Conservation (phyloP, 257 asterid species). For the Jacaranda mimosifolia region DNA sequence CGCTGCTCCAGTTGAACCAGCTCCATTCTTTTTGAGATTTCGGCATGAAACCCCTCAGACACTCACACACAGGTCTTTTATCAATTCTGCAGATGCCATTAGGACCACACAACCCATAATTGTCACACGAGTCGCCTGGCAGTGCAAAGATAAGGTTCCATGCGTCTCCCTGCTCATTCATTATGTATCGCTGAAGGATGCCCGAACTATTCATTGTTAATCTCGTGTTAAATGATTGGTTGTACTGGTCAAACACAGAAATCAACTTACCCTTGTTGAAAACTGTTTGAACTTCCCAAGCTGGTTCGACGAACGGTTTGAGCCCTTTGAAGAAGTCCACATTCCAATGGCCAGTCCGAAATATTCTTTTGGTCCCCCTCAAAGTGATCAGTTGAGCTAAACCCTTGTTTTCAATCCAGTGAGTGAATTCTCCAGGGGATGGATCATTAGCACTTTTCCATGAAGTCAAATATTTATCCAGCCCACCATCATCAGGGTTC, state of each 20-base stretch:
- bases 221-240: neutral
- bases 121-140: neutral
- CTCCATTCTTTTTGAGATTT: slow-evolving; percentile 45
- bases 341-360: slow-evolving; percentile 15
- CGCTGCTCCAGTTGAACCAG: slow-evolving; percentile 35
- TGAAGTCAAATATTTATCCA: neutral
- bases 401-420: slow-evolving; percentile 5
- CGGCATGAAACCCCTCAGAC: slow-evolving; percentile 46
- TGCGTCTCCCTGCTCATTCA: slow-evolving; percentile 34
- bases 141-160: neutral
- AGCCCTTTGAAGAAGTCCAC: neutral
- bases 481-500: neutral
- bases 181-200: slow-evolving; percentile 1
- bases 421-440: neutral
- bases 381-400: neutral
- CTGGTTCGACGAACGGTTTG: neutral
- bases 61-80: neutral
- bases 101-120: neutral
- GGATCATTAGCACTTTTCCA: slow-evolving; percentile 22
- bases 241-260: neutral
- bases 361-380: neutral
- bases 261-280: neutral
- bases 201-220: slow-evolving; percentile 14
- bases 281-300: neutral
- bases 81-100: neutral